Evolutionary conservation across 768 basidiomycete species (phyloP), one percentile per base, ranked within the genome.

Genomic region (Hirschioporus abietinus): DNA sequence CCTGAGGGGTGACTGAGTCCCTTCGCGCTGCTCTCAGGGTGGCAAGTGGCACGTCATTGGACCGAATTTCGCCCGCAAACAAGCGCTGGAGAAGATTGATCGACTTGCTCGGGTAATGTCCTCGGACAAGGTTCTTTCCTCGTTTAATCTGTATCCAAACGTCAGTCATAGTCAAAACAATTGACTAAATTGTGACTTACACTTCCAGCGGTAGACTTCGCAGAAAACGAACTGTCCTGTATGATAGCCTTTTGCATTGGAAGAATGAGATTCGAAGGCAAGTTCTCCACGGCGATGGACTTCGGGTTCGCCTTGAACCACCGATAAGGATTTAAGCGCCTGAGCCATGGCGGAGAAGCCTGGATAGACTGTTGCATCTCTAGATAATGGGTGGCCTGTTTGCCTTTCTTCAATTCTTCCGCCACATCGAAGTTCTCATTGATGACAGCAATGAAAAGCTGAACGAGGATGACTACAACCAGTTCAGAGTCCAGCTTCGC

Each of bases 381-480:
- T 79, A 84, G 87, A 73, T 88, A 90, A 61, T 86, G 83, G 7
- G 86, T 85, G 6, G 90, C 87, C 76, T 97, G 96, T 68, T 90
- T 84, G 18, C 84, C 84, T 64, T 89, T 87, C 80, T 98, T 98
- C 27, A 88, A 84, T 73, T 96, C 93, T 72, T 98, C 96, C 0
- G 94, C 94, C 6, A 97, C 87, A 25, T 89, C 83, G 71, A 99
- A 98, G 76, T 96, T 96, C 81, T 96, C 95, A 72, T 95, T 93
- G 81, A 97, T 95, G 60, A 96, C 95, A 35, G 96, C 96, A 72
- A 99, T 93, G 80, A 98, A 97, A 89, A 98, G 91, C 74, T 96
- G 95, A 63, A 96, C 75, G 9, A 96, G 83, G 71, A 96, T 93
- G 81, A 94, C 95, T 96, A 63, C 17, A 67, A 58, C 8, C 24